A percentile compares a stretch with the other conserved stretches of the same genome.
Conservation (phyloP, 2,329 filamentous ascomycete species). For the Calonectria pseudoturangicola region DNA sequence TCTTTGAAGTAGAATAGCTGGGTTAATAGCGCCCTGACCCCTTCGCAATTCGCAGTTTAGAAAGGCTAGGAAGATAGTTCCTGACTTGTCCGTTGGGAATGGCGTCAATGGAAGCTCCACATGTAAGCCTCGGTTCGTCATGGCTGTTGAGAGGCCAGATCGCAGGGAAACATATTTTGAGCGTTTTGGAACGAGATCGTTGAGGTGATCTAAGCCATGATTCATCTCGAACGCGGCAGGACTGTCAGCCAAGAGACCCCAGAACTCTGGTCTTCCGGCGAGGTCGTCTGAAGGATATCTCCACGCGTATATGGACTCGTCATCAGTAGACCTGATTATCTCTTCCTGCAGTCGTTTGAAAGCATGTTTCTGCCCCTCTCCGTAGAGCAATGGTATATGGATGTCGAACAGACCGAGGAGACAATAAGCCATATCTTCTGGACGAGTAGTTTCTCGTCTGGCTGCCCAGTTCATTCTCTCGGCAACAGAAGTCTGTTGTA, state of each 20-base stretch:
- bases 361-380: conserved; percentile 55
- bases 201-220: conserved; percentile 43
- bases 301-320: conserved; percentile 58
- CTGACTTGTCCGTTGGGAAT: conserved; percentile 52
- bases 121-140: conserved; percentile 52
- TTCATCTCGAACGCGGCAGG: conserved; percentile 53
- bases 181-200: conserved; percentile 44
- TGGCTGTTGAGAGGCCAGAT: conserved; percentile 46
- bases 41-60: conserved; percentile 55
- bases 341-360: conserved; percentile 56
- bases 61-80: conserved; percentile 54
- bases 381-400: conserved; percentile 59
- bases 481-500: conserved; percentile 49
- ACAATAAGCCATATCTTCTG: conserved; percentile 58
- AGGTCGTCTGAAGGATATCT: conserved; percentile 42
- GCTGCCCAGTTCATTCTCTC: conserved; percentile 59
- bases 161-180: conserved; percentile 53
- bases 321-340: conserved; percentile 55
- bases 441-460: conserved; percentile 53
- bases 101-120: conserved; percentile 54
- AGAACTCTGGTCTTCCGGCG: conserved; percentile 47
- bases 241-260: conserved; percentile 53
- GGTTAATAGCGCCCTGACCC: conserved; percentile 49
- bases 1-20: conserved; percentile 55
- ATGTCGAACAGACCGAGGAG: conserved; percentile 59